A percentile compares a stretch with the other conserved stretches of the same genome.
Conservation (phyloP, 192 early-diverging fungal species). For the Neocallimastix lanati region DNA sequence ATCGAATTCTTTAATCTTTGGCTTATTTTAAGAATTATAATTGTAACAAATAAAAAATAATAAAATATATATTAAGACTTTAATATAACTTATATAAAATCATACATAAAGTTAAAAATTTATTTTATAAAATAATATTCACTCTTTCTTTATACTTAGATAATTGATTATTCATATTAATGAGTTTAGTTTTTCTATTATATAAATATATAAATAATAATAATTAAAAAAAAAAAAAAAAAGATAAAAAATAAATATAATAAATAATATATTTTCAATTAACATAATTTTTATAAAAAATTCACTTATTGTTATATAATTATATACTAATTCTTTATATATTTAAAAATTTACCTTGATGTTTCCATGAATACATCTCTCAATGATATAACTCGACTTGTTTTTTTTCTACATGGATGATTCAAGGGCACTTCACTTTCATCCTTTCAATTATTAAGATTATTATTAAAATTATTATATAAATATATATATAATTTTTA, state of each 20-base stretch:
- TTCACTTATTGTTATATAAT: too few relatives aligned
- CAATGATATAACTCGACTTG: constrained; percentile 7
- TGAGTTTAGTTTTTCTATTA: not conserved
- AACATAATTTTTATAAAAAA: too few relatives aligned
- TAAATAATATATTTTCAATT: too few relatives aligned
- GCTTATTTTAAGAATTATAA: constrained; percentile 16
- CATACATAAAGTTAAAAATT: too few relatives aligned
- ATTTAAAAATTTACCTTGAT: constrained; percentile 5
- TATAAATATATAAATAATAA: too few relatives aligned
- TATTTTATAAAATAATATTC: not conserved
- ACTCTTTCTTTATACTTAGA: constrained; percentile 1
- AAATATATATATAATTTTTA: constrained; percentile 4
- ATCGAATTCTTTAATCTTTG: constrained; percentile 49
- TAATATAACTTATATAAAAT: too few relatives aligned
- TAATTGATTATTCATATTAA: not conserved
- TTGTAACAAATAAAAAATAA: not conserved
- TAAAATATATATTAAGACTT: not conserved
- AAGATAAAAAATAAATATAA: too few relatives aligned
- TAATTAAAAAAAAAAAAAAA: too few relatives aligned
- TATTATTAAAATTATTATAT: constrained; percentile 7
- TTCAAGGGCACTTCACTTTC: constrained; percentile 30
- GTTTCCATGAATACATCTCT: constrained; percentile 5
- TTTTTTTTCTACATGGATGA: constrained; percentile 21
- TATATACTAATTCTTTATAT: too few relatives aligned
- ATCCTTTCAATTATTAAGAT: constrained; percentile 13